These are phyloP conservation scores for Bipolaris gigantea DNA, from an alignment of 2,329 filamentous ascomycete genomes.

Conservation along the genomic window DNA sequence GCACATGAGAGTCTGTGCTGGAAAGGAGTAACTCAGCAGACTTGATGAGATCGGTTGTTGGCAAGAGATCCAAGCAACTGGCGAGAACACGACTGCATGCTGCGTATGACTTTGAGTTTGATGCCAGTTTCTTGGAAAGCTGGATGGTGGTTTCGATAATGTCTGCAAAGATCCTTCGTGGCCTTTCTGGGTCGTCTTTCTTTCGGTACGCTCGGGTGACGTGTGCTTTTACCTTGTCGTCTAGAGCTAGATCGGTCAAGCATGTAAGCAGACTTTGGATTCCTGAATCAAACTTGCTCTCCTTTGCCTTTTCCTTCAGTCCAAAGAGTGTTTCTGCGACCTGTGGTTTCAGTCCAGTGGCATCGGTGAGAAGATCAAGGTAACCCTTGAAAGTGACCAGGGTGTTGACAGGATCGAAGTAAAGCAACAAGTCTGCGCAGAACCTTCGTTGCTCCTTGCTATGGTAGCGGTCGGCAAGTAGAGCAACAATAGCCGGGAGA, in stretches of 20 bases:
- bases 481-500: constrained; percentile 81
- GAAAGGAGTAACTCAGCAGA: constrained; percentile 81
- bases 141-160: constrained; percentile 49
- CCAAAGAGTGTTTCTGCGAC: constrained; percentile 74
- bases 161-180: constrained; percentile 39
- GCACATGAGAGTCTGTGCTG: constrained; percentile 69
- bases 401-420: constrained; percentile 74
- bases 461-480: constrained; percentile 88
- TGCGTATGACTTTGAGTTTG: constrained; percentile 39
- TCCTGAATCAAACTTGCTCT: constrained; percentile 41
- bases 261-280: constrained; percentile 46
- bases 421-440: constrained; percentile 70
- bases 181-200: constrained; percentile 29
- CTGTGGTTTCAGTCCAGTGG: constrained; percentile 72
- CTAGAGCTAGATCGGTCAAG: constrained; percentile 43
- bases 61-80: constrained; percentile 79
- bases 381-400: constrained; percentile 73
- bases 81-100: constrained; percentile 70
- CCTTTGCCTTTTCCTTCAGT: constrained; percentile 51
- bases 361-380: constrained; percentile 72
- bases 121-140: constrained; percentile 66
- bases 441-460: constrained; percentile 77
- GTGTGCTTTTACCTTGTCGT: constrained; percentile 36
- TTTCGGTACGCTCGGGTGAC: constrained; percentile 36
- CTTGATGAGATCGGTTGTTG: constrained; percentile 85